phyloP scores from a whole-genome alignment of 306 rosid genomes.

The apple (Malus domestica) region ASM211411v1 NC_041793.1:44640001-44640500 shows the following conservation, averaged over 20 bases:
- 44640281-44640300: no score
- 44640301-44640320: neutral
- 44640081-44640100: neutral
- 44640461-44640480: slow-evolving; percentile 24
- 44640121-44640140: slow-evolving; percentile 17
- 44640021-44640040: neutral
- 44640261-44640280: neutral
- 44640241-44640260: neutral
- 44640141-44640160: slow-evolving; percentile 35
- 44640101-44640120: slow-evolving; percentile 10
- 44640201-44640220: neutral
- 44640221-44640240: slow-evolving; percentile 14
- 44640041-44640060: neutral
- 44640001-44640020: slow-evolving; percentile 21
- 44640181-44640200: neutral
- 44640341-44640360: neutral
- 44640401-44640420: slow-evolving; percentile 13
- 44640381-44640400: neutral
- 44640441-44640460: slow-evolving; percentile 42
- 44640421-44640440: neutral
- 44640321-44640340: neutral
- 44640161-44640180: slow-evolving; percentile 5
- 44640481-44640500: neutral
- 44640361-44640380: neutral
- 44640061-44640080: neutral